phyloP scores from a whole-genome alignment of 495 filamentous ascomycete genomes.

The Lasiosphaeriaceae sp. region DNA sequence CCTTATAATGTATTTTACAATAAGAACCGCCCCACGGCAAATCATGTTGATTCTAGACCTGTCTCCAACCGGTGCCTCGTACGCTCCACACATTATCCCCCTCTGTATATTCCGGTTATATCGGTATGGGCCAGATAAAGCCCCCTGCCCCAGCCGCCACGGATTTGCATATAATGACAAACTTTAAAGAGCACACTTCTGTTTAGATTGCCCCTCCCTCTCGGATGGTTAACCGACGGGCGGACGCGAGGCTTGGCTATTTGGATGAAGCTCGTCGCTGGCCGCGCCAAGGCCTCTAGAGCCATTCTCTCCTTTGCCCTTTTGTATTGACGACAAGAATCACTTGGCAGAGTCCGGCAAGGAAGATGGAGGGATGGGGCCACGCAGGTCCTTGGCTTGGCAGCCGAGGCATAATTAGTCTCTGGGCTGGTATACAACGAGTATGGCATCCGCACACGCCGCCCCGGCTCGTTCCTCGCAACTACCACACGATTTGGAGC shows the following conservation, averaged over 20 bases:
- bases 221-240: slow-evolving; percentile 12
- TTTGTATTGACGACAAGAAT: not conserved
- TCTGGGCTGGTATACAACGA: no score
- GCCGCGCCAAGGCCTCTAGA: not conserved
- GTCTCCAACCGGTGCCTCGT: not conserved
- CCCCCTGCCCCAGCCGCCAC: not conserved
- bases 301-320: not conserved
- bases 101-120: not conserved
- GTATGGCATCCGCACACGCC: no score
- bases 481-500: no score
- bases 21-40: not conserved
- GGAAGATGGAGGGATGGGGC: not conserved
- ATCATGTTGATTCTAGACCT: not conserved
- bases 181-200: not conserved
- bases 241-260: slow-evolving; percentile 8
- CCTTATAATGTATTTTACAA: no score
- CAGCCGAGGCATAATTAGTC: not conserved
- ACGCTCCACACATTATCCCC: not conserved
- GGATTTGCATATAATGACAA: not conserved
- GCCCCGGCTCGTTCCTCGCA: no score
- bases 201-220: not conserved
- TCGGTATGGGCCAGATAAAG: not conserved
- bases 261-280: slow-evolving; percentile 8
- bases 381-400: not conserved
- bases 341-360: not conserved